Base-by-base conservation (phyloP, 2,329 filamentous ascomycete species). In the Hypoxylon sp. region DNA sequence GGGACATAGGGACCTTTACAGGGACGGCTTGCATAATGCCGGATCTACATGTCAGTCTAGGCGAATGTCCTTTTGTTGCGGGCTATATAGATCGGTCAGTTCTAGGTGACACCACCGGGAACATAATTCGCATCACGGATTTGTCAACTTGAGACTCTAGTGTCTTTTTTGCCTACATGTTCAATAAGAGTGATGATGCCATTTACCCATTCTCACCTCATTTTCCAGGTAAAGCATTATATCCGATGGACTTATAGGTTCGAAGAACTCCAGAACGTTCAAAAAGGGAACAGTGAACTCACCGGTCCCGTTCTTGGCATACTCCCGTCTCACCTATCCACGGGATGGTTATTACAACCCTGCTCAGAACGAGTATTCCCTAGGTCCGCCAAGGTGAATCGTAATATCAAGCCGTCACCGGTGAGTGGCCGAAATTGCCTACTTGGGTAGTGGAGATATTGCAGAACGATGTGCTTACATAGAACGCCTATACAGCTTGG, bases 21-120 rank as follows among this genome's bases (percentile, higher is more conserved):
- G 34, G 48, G 41, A 66, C 59, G 57, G 65, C 52, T 65, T 65
- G 58, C 49, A 65, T 63, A 56, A 60, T 48, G 62, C 63, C 58
- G 55, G 50, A 56, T 66, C 53, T 46, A 60, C 46, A 69, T 45
- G 53, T 60, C 59, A 50, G 36, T 66, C 59, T 65, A 63, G 62
- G 62, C 57, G 53, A 51, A 58, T 51, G 51, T 67, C 60, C 57
- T 61, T 69, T 67, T 69, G 63, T 69, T 61, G 32, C 36, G 58
- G 65, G 66, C 63, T 66, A 66, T 58, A 65, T 68, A 69, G 66
- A 69, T 63, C 28, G 55, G 59, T 57, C 50, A 32, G 49, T 68
- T 51, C 43, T 52, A 58, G 45, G 55, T 50, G 58, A 46, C 53
- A 38, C 45, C 34, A 59, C 55, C 50, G 34, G 57, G 53, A 53